A percentile compares a stretch with the other conserved stretches of the same genome.
Evolutionary conservation across 1,284 basidiomycete species (phyloP).

Genomic region (Retiboletus fuscus): DNA sequence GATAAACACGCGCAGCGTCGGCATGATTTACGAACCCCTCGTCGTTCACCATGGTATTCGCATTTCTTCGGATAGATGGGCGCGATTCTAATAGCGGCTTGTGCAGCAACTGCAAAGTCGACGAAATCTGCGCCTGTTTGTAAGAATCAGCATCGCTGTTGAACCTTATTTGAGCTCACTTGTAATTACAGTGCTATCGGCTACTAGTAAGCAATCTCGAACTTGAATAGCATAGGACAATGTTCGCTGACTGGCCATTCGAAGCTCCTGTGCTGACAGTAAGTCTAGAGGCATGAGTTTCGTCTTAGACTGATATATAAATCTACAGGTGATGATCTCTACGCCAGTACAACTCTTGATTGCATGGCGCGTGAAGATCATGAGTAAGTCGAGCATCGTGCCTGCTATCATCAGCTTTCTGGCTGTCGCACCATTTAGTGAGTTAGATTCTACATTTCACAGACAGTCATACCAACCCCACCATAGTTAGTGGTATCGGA

Average conservation of each 20-base stretch:
- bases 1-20: not conserved
- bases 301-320: not conserved
- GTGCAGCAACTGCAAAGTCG: not conserved
- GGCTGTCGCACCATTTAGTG: slow-evolving; percentile 55
- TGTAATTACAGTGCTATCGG: slow-evolving; percentile 45
- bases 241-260: slow-evolving; percentile 1
- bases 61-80: not conserved
- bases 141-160: not conserved
- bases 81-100: not conserved
- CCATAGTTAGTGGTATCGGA: slow-evolving; percentile 59
- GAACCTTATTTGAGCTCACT: not conserved
- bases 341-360: slow-evolving; percentile 66
- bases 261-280: slow-evolving; percentile 41
- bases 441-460: slow-evolving; percentile 15
- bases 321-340: slow-evolving; percentile 57
- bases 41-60: not conserved
- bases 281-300: not conserved
- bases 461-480: not conserved
- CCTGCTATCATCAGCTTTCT: slow-evolving; percentile 53
- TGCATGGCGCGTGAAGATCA: slow-evolving; percentile 60
- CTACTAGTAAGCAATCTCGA: slow-evolving; percentile 44
- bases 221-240: not conserved
- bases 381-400: slow-evolving; percentile 56
- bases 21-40: not conserved
- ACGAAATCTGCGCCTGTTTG: not conserved